Base-by-base conservation (phyloP, 345 rosid species). In the Anastatica hierochuntica region DNA sequence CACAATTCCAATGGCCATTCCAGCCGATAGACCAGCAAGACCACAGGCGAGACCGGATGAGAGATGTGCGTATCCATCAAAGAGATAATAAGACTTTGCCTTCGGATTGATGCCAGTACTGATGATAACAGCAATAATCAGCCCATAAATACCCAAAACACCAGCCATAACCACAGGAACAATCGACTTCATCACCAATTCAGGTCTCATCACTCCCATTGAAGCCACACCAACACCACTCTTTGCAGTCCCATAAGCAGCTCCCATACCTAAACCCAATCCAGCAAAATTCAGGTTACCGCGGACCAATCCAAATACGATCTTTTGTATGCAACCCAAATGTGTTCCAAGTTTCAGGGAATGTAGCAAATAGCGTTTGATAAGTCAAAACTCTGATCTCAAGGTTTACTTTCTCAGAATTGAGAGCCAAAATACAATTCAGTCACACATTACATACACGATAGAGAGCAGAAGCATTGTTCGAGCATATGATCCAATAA, bases 81-180 rank as follows among this genome's bases (percentile, higher is more conserved):
- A 88, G 29, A 88, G 90, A 76, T 88, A 88, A 47, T 88, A 88
- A 2, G 97, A 79, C 56, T 82, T 88, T 13, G 95, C 92, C 76
- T 84, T 88, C 2, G 97, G 97, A 63, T 88, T 88, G 56, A 88
- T 85, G 14, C 95, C 89, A 1, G 92, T 88, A 71, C 95, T 88
- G 59, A 88, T 85, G 73, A 88, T 88, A 42, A 85, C 95, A 29
- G 92, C 97, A 65, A 85, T 88, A 68, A 88, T 88, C 81, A 88
- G 72, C 21, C 97, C 97, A 10, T 85, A 88, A 27, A 88, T 88
- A 75, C 97, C 97, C 89, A 88, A 72, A 19, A 88, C 95, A 67
- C 97, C 95, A 74, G 97, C 97, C 97, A 88, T 88, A 72, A 88
- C 97, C 74, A 88, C 95, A 14, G 95, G 97, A 16, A 85, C 97